Conservation (phyloP, 75 land plant genomes). For the Isoetes taiwanensis region DNA sequence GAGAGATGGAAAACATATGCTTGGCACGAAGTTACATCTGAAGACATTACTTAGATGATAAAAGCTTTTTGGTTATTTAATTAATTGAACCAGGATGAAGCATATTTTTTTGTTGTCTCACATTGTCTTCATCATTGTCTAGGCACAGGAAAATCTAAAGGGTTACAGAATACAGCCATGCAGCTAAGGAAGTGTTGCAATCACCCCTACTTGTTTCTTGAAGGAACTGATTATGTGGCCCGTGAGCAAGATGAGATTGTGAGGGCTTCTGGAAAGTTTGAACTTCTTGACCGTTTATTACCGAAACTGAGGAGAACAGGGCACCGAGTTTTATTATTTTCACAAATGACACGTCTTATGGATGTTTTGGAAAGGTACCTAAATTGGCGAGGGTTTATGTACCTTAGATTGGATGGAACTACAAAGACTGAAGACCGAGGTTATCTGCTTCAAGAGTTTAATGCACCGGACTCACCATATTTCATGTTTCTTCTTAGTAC, state of each 20-base stretch:
- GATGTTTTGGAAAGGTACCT: constrained; percentile 77
- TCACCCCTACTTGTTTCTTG: constrained; percentile 85
- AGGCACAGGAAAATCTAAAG: constrained; percentile 72
- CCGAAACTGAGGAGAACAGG: constrained; percentile 76
- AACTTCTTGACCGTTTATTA: constrained; percentile 81
- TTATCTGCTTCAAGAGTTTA: constrained; percentile 46
- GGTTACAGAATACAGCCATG: constrained; percentile 83
- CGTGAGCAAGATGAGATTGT: constrained; percentile 52
- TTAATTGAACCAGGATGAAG: no score
- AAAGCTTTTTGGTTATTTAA: no score
- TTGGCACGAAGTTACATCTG: no score
- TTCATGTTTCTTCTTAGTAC: constrained; percentile 94
- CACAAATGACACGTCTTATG: constrained; percentile 94
- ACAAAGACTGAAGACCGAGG: constrained; percentile 97
- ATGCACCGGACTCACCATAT: constrained; percentile 80
- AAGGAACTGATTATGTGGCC: constrained; percentile 47
- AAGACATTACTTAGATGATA: no score
- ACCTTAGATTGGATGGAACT: constrained; percentile 71
- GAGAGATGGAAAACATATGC: no score
- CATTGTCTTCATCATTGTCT: no score
- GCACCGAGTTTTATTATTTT: constrained; percentile 86
- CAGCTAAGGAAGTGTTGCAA: constrained; percentile 95
- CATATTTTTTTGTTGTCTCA: no score
- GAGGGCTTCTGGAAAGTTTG: constrained; percentile 94
- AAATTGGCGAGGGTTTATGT: constrained; percentile 43